These are phyloP conservation scores for Cystobasidium onofrii DNA, from an alignment of 768 basidiomycete genomes.

Conservation along the genomic window DNA sequence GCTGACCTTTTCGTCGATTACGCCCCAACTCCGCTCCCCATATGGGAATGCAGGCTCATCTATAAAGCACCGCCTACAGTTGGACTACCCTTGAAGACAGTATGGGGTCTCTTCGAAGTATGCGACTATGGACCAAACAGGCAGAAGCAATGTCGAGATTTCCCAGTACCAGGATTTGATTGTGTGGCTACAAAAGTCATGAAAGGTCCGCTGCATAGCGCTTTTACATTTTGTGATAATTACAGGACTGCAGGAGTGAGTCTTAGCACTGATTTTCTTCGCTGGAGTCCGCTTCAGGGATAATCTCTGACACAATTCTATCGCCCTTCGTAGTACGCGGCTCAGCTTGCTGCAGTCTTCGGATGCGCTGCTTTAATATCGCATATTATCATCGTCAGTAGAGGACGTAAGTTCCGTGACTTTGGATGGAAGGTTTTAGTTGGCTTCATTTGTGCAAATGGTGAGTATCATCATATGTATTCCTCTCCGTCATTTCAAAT, in stretches of 20 bases:
- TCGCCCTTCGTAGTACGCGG: not conserved
- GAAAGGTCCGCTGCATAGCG: not conserved
- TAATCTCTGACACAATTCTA: too few species aligned
- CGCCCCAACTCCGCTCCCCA: not conserved
- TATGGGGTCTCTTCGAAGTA: conserved; percentile 13
- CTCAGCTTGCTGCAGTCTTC: conserved; percentile 19
- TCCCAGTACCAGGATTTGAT: not conserved
- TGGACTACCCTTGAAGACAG: conserved; percentile 8
- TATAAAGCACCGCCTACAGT: conserved; percentile 3
- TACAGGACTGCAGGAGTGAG: conserved; percentile 16
- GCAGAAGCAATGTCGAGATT: conserved; percentile 9
- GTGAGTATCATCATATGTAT: not conserved
- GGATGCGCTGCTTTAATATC: conserved; percentile 6
- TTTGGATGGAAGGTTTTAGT: conserved; percentile 15
- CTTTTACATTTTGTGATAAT: conserved; percentile 9
- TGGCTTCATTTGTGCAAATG: conserved; percentile 13
- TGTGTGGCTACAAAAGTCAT: not conserved
- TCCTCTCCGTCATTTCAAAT: not conserved
- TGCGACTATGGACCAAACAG: conserved; percentile 12
- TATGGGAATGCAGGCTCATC: not conserved
- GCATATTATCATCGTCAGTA: conserved; percentile 16
- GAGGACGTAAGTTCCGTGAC: conserved; percentile 9
- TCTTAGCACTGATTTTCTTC: not conserved
- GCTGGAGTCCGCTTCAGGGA: not conserved
- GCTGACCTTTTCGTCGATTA: not conserved